Evolutionary conservation across 1,284 basidiomycete species (phyloP).

Genomic region (Ustilago xerochloae): DNA sequence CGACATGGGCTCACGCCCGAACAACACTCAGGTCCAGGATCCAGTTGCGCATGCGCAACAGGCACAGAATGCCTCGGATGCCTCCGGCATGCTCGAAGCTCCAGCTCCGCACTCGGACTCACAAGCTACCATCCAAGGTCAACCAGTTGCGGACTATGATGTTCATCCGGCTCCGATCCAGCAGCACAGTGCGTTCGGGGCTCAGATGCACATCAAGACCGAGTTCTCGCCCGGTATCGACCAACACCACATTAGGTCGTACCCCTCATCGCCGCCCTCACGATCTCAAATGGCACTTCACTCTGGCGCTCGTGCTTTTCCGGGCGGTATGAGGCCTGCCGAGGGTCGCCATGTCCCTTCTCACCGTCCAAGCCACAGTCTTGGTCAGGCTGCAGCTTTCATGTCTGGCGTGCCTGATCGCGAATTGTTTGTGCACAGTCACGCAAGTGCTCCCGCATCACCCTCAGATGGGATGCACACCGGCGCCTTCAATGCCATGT

Average conservation of each 20-base stretch:
- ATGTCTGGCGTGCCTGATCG: slow-evolving; percentile 15
- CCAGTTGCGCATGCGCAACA: background rate
- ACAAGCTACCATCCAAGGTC: slow-evolving; percentile 5
- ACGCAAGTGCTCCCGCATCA: slow-evolving; percentile 42
- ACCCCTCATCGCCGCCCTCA: slow-evolving; percentile 28
- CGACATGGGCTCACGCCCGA: slow-evolving; percentile 1
- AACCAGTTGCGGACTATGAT: background rate
- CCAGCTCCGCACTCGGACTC: slow-evolving; percentile 3
- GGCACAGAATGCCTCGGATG: background rate
- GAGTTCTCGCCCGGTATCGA: slow-evolving; percentile 12
- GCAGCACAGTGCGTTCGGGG: background rate
- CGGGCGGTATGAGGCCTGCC: background rate
- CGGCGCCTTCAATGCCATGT: slow-evolving; percentile 7
- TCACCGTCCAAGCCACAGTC: slow-evolving; percentile 45
- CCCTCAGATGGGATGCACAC: slow-evolving; percentile 24
- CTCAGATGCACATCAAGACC: slow-evolving; percentile 2
- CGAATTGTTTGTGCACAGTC: slow-evolving; percentile 13
- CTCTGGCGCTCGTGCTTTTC: slow-evolving; percentile 3
- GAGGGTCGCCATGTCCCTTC: slow-evolving; percentile 19
- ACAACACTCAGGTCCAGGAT: background rate
- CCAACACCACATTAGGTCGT: slow-evolving; percentile 20
- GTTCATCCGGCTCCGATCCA: background rate
- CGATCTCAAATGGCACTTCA: slow-evolving; percentile 14
- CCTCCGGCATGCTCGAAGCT: slow-evolving; percentile 1
- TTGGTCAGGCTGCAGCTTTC: slow-evolving; percentile 42